Conservation (phyloP, 192 early-diverging fungal genomes). For the Podila horticola region DNA sequence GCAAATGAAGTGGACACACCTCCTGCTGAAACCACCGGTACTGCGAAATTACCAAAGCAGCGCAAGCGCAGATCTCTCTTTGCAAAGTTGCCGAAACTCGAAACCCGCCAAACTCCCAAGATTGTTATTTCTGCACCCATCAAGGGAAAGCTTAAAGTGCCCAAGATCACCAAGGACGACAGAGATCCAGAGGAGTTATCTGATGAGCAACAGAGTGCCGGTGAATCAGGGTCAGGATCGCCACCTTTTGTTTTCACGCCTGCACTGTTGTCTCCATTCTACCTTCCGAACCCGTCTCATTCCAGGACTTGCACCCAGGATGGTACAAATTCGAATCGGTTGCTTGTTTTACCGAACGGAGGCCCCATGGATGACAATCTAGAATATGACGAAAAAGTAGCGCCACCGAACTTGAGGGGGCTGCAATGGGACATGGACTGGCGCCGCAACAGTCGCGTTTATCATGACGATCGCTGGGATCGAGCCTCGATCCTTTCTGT, state of each 20-base stretch:
- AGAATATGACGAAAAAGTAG: neutral
- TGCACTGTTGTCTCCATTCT: constrained; percentile 17
- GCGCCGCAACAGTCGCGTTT: constrained; percentile 15
- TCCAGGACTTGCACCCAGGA: neutral
- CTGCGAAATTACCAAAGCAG: constrained; percentile 1
- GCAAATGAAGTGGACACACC: neutral
- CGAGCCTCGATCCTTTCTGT: constrained; percentile 24
- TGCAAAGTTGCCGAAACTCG: constrained; percentile 27
- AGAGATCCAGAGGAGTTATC: no score
- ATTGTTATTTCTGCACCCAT: neutral
- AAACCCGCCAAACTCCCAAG: constrained; percentile 12
- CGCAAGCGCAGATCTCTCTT: constrained; percentile 17
- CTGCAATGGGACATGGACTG: constrained; percentile 15
- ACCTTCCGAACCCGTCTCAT: constrained; percentile 12
- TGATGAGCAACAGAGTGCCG: no score
- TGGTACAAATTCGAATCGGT: neutral
- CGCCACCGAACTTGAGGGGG: neutral
- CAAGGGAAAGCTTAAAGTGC: neutral
- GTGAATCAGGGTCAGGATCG: neutral
- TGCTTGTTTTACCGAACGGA: constrained; percentile 7
- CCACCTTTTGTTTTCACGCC: neutral
- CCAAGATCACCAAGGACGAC: neutral
- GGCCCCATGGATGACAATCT: neutral
- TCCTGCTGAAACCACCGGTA: neutral
- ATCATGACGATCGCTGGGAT: constrained; percentile 48